phyloP scores from a whole-genome alignment of 169 alveolate genomes.

The Theileria annulata region DNA sequence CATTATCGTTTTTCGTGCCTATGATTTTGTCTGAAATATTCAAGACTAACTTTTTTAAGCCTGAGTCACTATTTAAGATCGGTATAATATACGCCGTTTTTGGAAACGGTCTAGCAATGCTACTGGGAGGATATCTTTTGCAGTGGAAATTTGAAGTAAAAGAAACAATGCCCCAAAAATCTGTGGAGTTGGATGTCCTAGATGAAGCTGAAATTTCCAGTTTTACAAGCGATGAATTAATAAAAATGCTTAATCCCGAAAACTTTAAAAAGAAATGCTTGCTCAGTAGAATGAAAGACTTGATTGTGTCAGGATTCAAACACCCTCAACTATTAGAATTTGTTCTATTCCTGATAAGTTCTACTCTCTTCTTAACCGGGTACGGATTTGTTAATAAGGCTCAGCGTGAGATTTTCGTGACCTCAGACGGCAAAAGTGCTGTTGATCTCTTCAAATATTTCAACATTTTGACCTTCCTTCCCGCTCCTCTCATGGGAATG shows the following conservation, averaged over 20 bases:
- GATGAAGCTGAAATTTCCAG: background rate
- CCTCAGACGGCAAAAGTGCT: background rate
- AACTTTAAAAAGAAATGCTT: background rate
- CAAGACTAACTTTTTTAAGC: background rate
- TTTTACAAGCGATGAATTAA: background rate
- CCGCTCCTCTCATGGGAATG: slow-evolving; percentile 53
- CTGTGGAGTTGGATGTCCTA: background rate
- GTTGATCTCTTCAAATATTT: slow-evolving; percentile 12
- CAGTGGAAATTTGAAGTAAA: slow-evolving; percentile 5
- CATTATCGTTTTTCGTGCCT: slow-evolving; percentile 47
- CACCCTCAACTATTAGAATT: slow-evolving; percentile 25
- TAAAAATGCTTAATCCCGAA: background rate
- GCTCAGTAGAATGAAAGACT: background rate
- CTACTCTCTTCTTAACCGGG: slow-evolving; percentile 32
- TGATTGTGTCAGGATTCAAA: background rate
- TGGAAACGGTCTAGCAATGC: slow-evolving; percentile 17
- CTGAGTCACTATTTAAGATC: slow-evolving; percentile 6
- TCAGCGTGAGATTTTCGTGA: slow-evolving; percentile 33
- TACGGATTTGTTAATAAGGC: slow-evolving; percentile 49
- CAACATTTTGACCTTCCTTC: slow-evolving; percentile 36
- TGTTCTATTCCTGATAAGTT: background rate
- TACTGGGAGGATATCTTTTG: slow-evolving; percentile 17
- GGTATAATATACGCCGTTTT: slow-evolving; percentile 20
- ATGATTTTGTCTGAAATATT: slow-evolving; percentile 20
- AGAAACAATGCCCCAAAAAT: background rate